Percentiles rank a stretch among this genome's conserved stretches.
phyloP scores from a whole-genome alignment of 1,284 basidiomycete genomes.

The Rhodotorula sp. region DNA sequence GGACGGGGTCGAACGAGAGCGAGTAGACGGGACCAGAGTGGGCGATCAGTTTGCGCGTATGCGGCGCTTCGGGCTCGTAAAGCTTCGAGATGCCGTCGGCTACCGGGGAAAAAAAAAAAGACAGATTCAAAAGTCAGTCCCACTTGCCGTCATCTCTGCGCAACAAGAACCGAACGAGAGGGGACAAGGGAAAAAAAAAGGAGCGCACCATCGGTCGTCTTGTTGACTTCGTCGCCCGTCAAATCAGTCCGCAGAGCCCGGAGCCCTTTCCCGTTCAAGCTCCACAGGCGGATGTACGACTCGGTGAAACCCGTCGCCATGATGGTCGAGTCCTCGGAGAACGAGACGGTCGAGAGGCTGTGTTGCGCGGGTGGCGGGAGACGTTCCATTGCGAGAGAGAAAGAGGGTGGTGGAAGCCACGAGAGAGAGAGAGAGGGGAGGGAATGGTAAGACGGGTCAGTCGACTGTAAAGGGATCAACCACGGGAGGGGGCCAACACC shows the following conservation, averaged over 20 bases:
- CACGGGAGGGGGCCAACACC: not conserved
- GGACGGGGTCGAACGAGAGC: slow-evolving; percentile 86
- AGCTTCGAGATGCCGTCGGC: slow-evolving; percentile 60
- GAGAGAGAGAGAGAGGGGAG: too few relatives aligned
- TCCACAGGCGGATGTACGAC: slow-evolving; percentile 95
- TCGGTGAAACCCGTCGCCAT: slow-evolving; percentile 96
- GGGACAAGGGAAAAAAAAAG: not conserved
- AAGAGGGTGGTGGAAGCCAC: too few relatives aligned
- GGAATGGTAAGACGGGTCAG: too few relatives aligned
- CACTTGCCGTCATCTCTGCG: too few relatives aligned
- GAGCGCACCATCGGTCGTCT: slow-evolving; percentile 57
- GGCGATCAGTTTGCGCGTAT: slow-evolving; percentile 89
- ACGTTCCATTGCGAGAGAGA: too few relatives aligned
- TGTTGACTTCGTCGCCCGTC: slow-evolving; percentile 61
- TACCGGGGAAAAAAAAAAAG: not conserved
- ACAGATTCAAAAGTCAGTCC: too few relatives aligned
- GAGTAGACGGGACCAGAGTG: slow-evolving; percentile 97
- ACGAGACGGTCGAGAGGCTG: slow-evolving; percentile 81
- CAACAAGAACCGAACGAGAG: not conserved
- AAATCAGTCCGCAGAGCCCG: slow-evolving; percentile 75
- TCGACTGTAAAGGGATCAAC: too few relatives aligned
- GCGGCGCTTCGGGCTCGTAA: slow-evolving; percentile 69
- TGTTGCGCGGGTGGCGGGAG: not conserved
- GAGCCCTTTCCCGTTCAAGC: slow-evolving; percentile 85
- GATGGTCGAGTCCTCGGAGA: slow-evolving; percentile 88